phyloP scores from a whole-genome alignment of 176 grass and related monocot species.

The Carex parvula region DNA sequence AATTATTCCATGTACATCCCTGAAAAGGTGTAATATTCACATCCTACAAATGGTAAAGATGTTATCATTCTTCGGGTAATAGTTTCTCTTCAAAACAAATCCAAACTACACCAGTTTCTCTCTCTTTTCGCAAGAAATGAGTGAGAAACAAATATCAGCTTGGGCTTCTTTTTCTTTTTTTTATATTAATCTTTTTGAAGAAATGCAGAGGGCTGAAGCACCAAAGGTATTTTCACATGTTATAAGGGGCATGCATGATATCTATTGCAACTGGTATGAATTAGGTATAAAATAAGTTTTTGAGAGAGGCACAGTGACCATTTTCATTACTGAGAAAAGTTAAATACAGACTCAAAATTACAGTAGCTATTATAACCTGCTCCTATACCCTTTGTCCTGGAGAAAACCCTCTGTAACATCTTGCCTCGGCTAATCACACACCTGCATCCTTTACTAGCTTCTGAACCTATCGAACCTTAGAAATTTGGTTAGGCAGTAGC shows the following conservation, averaged over 20 bases:
- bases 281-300: too few species aligned
- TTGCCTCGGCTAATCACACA: too few species aligned
- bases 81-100: neutral
- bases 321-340: too few species aligned
- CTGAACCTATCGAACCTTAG: too few species aligned
- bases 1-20: neutral
- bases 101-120: neutral
- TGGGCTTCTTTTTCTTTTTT: neutral
- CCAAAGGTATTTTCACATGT: neutral
- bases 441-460: too few species aligned
- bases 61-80: neutral
- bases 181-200: neutral
- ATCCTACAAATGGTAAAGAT: neutral
- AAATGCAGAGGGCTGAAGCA: neutral
- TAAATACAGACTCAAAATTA: too few species aligned
- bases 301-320: too few species aligned
- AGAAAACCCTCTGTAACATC: too few species aligned
- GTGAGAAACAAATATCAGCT: neutral
- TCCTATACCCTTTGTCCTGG: too few species aligned
- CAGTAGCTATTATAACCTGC: too few species aligned
- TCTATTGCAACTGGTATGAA: neutral
- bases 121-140: neutral
- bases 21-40: neutral
- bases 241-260: too few species aligned
- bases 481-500: too few species aligned